Evolutionary conservation across 2,329 filamentous ascomycete species (phyloP), one percentile per base, ranked within the genome.

Genomic region (Alternaria solani): DNA sequence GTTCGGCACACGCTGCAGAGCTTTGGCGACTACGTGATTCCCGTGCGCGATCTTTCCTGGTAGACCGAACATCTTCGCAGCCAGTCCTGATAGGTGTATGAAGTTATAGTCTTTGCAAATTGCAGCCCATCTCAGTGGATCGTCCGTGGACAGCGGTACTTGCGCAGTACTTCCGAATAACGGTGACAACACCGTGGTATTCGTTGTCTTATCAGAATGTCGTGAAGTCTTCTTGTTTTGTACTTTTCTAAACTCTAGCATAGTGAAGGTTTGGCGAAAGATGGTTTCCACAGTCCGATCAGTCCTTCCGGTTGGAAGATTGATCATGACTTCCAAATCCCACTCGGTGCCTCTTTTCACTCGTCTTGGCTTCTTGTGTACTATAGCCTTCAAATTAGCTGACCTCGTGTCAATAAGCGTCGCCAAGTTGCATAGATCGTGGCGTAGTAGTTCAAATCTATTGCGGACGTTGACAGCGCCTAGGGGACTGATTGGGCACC

Each of bases 391-490:
- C 44, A 61, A 14, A 26, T 26, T 9, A n/a, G 55, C 44, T 28
- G 43, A 46, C n/a, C 53, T n/a, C 14, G 12, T n/a, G 8, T 43
- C 32, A 5, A 28, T 36, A 3, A 61, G 46, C 25, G 25, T 39
- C 32, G 49, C 42, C 8, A 38, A 25, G 2, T 41, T 39, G 39
- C 51, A 61, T 14, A 61, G 51, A 26, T 61, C 49, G 11, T 51
- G 55, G 28, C 43, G 44, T 18, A 61, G 32, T 14, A 61, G 5
- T 7, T 61, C 55, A 20, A 58, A 61, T 32, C 49, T 41, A 20
- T 61, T 61, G 32, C 55, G 55, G 28, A 58, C 59, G 34, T 61
- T 61, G 12, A 58, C 59, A 3, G 55, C 55, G n/a, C 59, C 59
- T 6, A 55, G 39, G 6, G 59, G 55, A 42, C 49, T 61, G 44